Evolutionary conservation across 2,329 filamentous ascomycete genomes (phyloP).

Genomic region (Penicillium italicum): DNA sequence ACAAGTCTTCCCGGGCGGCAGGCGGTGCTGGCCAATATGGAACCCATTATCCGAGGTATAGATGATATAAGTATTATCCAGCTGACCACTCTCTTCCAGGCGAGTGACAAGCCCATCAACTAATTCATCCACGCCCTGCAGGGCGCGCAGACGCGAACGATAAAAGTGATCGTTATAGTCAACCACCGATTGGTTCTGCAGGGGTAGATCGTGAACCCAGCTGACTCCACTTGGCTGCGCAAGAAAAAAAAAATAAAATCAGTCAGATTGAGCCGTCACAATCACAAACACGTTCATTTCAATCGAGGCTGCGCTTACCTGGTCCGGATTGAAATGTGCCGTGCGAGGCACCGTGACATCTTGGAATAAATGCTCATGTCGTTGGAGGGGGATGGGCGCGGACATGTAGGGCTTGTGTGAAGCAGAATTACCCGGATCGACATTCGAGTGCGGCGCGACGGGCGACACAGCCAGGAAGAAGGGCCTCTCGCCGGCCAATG

Average conservation of each 20-base stretch:
- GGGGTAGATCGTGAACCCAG: constrained; percentile 46
- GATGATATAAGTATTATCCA: constrained; percentile 59
- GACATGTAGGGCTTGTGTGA: constrained; percentile 36
- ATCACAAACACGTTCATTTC: neutral
- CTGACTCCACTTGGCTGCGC: constrained; percentile 42
- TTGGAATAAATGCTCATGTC: constrained; percentile 61
- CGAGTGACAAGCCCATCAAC: constrained; percentile 46
- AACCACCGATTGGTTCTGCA: constrained; percentile 47
- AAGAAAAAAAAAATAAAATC: neutral
- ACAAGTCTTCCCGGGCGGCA: constrained; percentile 57
- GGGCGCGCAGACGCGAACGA: constrained; percentile 47
- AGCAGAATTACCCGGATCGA: constrained; percentile 38
- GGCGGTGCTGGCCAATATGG: constrained; percentile 58
- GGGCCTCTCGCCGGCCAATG: constrained; percentile 51
- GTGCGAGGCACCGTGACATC: constrained; percentile 59
- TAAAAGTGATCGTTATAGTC: constrained; percentile 55
- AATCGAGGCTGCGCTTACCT: constrained; percentile 34
- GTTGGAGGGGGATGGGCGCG: constrained; percentile 55
- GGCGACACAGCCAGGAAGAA: constrained; percentile 68
- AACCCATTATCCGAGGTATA: constrained; percentile 61
- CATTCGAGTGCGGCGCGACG: constrained; percentile 62
- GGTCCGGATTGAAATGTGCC: constrained; percentile 63
- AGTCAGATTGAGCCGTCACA: neutral
- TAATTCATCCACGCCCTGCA: constrained; percentile 56
- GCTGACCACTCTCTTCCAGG: constrained; percentile 40